Base-by-base conservation (phyloP, 2,329 filamentous ascomycete genomes). In the Aspergillus hortae region DNA sequence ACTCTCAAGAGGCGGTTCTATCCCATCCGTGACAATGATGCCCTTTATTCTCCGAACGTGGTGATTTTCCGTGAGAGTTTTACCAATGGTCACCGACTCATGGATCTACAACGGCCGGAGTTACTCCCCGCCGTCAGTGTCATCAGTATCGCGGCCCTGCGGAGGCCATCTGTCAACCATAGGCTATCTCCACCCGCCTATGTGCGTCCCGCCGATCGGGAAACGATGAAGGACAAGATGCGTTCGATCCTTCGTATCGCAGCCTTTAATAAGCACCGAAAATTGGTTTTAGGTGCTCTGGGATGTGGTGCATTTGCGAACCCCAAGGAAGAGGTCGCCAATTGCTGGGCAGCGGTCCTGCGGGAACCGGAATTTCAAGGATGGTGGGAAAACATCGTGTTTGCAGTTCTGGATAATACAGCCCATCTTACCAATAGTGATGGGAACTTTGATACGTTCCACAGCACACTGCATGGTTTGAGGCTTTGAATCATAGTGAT, bases 271-370 rank as follows among this genome's bases (percentile, higher is more conserved):
- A 75, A 75, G 1, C 84, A 88, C 60, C 73, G 77, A 19, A 74
- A 78, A 57, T 68, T 90, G 7, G 81, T 90, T 4, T 74, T 90
- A 1, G 86, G 87, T 0, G 86, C 87, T 0, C 63, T 90, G 46
- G 87, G 87, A 0, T 90, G 86, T 59, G 87, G 86, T 3, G 84
- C 80, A 0, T 88, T 87, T 64, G 60, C 59, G 0, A 87, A 89
- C 63, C 87, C 87, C 7, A 75, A 76, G 0, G 68, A 72, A 30
- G 82, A 84, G 55, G 81, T 89, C n/a, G 85, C 82, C 2, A 53
- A 70, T 32, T 85, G 84, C 58, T 90, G 85, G 77, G 64, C 73
- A 25, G 79, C 84, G 60, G 83, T 88, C 32, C 69, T 89, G 49
- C 52, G 63, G 27, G 84, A 89, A 62, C 35, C 55, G 0, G 85